Conservation (phyloP, 768 basidiomycete species). For the Termitomyces bulborhizus region DNA sequence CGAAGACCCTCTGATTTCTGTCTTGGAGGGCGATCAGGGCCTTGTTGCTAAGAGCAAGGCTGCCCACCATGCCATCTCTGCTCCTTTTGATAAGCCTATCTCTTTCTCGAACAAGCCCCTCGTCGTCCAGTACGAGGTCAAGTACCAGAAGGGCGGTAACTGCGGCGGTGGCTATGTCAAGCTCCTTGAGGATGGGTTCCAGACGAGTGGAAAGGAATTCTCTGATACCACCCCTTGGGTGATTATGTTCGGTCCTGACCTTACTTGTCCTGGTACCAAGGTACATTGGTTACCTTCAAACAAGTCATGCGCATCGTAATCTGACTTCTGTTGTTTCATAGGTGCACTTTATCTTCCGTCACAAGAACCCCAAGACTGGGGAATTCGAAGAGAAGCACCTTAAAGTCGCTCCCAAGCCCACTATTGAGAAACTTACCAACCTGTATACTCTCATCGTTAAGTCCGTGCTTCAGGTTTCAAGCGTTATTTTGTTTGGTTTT, state of each 20-base stretch:
- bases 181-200: slow-evolving; percentile 90
- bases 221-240: slow-evolving; percentile 92
- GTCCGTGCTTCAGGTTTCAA: slow-evolving; percentile 38
- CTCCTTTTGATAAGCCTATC: slow-evolving; percentile 73
- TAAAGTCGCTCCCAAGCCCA: slow-evolving; percentile 68
- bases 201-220: slow-evolving; percentile 89
- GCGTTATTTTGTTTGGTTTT: neutral
- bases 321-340: slow-evolving; percentile 21
- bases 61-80: slow-evolving; percentile 97
- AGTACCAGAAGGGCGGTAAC: slow-evolving; percentile 98
- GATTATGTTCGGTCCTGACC: slow-evolving; percentile 96
- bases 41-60: slow-evolving; percentile 96
- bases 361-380: slow-evolving; percentile 89
- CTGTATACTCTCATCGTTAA: slow-evolving; percentile 92
- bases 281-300: slow-evolving; percentile 27
- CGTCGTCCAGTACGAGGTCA: slow-evolving; percentile 98
- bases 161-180: slow-evolving; percentile 99
- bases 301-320: neutral
- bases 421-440: slow-evolving; percentile 86
- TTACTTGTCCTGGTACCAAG: slow-evolving; percentile 91
- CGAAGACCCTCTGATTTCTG: slow-evolving; percentile 74
- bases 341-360: slow-evolving; percentile 99
- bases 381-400: slow-evolving; percentile 98
- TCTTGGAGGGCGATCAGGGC: slow-evolving; percentile 82
- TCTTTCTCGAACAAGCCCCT: slow-evolving; percentile 81